Percentiles rank a stretch among this genome's conserved stretches.
Evolutionary conservation across 225 moss, liverwort and hornwort species (phyloP).

Genomic region (Marchantia polymorpha): DNA sequence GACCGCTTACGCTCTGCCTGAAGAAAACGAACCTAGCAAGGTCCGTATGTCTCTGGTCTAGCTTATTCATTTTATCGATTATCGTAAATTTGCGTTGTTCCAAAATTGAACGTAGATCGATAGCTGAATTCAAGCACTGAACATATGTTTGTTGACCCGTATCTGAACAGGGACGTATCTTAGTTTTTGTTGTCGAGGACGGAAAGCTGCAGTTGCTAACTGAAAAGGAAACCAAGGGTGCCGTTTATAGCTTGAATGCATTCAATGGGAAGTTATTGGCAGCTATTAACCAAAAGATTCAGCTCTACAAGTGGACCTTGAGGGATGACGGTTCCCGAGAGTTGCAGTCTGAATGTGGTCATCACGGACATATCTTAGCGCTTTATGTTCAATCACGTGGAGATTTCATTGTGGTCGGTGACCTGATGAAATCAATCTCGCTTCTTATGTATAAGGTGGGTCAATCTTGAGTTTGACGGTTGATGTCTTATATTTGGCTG

Average conservation of each 20-base stretch:
- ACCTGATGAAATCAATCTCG: conserved; percentile 96
- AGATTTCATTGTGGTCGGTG: conserved; percentile 93
- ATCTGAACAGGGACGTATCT: conserved; percentile 69
- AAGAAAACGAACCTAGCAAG: conserved; percentile 98
- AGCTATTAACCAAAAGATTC: conserved; percentile 93
- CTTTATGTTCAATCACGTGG: conserved; percentile 92
- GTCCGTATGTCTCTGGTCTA: conserved; percentile 25
- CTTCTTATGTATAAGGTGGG: conserved; percentile 94
- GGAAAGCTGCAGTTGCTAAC: conserved; percentile 80
- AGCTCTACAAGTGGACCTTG: conserved; percentile 84
- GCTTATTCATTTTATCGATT: neutral
- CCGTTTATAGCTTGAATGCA: conserved; percentile 95
- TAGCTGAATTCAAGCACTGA: neutral
- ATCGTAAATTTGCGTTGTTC: neutral
- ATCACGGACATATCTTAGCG: conserved; percentile 93
- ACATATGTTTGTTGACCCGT: neutral
- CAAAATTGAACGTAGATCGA: too few relatives aligned
- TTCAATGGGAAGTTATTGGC: conserved; percentile 92
- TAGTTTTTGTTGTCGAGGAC: conserved; percentile 87
- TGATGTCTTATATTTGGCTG: neutral
- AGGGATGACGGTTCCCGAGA: conserved; percentile 81
- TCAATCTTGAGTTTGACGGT: neutral
- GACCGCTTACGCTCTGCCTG: conserved; percentile 88
- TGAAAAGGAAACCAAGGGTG: conserved; percentile 95
- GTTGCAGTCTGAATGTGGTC: conserved; percentile 84